phyloP scores from a whole-genome alignment of 2,329 filamentous ascomycete genomes.

The Chrysosphaeria jannelii region DNA sequence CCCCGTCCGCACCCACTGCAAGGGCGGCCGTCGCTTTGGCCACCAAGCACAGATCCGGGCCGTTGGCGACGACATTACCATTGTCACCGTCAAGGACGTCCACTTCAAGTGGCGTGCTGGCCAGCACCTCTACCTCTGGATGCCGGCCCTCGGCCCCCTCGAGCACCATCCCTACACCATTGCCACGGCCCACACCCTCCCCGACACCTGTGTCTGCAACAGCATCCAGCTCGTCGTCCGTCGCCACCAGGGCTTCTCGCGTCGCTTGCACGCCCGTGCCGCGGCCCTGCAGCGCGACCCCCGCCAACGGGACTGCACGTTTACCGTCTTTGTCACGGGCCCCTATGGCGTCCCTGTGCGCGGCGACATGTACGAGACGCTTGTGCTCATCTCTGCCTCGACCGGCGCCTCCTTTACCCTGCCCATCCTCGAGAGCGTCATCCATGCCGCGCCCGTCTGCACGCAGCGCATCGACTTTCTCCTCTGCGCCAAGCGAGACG shows the following conservation, averaged over 20 bases:
- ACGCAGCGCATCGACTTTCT: slow-evolving; percentile 22
- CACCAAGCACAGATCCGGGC: slow-evolving; percentile 18
- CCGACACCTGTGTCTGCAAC: slow-evolving; percentile 23
- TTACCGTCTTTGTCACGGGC: slow-evolving; percentile 20
- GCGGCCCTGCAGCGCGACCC: slow-evolving; percentile 8
- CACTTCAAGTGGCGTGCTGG: slow-evolving; percentile 27
- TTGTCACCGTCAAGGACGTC: slow-evolving; percentile 27
- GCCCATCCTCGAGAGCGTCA: slow-evolving; percentile 24
- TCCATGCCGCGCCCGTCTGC: slow-evolving; percentile 14
- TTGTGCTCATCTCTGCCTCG: slow-evolving; percentile 28
- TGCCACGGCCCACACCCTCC: slow-evolving; percentile 20
- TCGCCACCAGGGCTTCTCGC: slow-evolving; percentile 25
- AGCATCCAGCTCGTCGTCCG: slow-evolving; percentile 27
- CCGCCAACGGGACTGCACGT: too few species aligned
- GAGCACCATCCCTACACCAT: slow-evolving; percentile 32
- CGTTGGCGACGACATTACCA: slow-evolving; percentile 20
- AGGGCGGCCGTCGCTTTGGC: slow-evolving; percentile 18
- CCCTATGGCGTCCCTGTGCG: slow-evolving; percentile 23
- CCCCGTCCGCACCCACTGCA: slow-evolving; percentile 13
- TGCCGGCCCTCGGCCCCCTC: slow-evolving; percentile 20
- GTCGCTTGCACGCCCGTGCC: slow-evolving; percentile 18
- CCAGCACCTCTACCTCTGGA: slow-evolving; percentile 29
- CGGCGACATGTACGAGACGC: slow-evolving; percentile 26
- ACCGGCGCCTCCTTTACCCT: slow-evolving; percentile 31
- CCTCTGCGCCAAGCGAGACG: slow-evolving; percentile 17